Base-by-base conservation (phyloP, 176 grass and related monocot species). In the Carex pumila region DNA sequence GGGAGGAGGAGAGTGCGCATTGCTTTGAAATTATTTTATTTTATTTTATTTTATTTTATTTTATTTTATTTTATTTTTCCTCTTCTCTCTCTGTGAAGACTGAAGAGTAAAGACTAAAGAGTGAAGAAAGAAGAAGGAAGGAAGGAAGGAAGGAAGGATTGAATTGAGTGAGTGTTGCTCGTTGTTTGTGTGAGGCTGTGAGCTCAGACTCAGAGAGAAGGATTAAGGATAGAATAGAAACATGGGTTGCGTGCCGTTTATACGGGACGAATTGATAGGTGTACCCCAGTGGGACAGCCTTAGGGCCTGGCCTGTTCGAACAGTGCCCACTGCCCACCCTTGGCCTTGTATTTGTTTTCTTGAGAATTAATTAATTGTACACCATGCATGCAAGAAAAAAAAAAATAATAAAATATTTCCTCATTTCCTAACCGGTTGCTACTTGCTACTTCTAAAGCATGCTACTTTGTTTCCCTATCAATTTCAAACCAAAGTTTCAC, bases 181-280 rank as follows among this genome's bases (percentile, higher is more conserved):
- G 25, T 25, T 25, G 25, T 25, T 25, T 25, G 25, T 12, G 61
- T n/a, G n/a, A n/a, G n/a, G n/a, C n/a, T n/a, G n/a, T n/a, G n/a
- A n/a, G n/a, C n/a, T n/a, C n/a, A n/a, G n/a, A n/a, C n/a, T n/a
- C 34, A 54, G 81, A 69, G 61, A 84, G 81, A 83, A 34, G 61
- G 32, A 17, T 17, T 34, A 52, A 39, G 61, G 1, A 64, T 21
- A 65, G 59, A 45, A 29, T n/a, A 17, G 36, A 17, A 61, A 22
- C 45, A 54, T 81, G 59, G 37, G 43, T 67, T 83, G 81, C 81
- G 81, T 83, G 81, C 81, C 62, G 81, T 83, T 83, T 78, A 63
- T 52, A 66, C 14, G 7, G 13, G 14, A 19, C 12, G 60, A 69
- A 68, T 25, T 83, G 61, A n/a, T 83, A 83, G 3, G 36, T 19